Evolutionary conservation across 2,329 filamentous ascomycete species (phyloP), one percentile per base, ranked within the genome.

Genomic region (Claviceps africana): DNA sequence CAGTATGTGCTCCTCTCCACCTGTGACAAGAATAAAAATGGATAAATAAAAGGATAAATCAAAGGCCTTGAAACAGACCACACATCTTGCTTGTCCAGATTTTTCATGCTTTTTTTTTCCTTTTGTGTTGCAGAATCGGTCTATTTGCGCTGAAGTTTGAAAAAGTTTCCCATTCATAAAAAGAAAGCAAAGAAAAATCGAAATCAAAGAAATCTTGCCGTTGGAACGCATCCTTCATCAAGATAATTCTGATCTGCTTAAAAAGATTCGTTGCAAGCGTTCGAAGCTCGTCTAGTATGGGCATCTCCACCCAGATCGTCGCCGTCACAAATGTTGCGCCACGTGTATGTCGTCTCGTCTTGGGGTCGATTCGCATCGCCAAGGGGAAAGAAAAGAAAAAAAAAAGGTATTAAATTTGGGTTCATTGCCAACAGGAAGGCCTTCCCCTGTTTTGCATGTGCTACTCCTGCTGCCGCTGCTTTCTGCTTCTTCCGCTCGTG

Each of bases 101-200:
- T 46, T 31, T 19, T 30, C 6, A 4, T 42, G 8, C 6, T 22
- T 4, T n/a, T 3, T 30, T 33, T 50, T 21, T 10, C 46, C 25
- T 15, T 19, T 33, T 33, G 42, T 31, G 47, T 47, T 42, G 33
- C 48, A 35, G 28, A 47, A 47, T 52, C 43, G 33, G 22, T 54
- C 50, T 54, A 54, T 54, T 49, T 33, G 50, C 42, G 53, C 47
- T 50, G 30, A 30, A 31, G 40, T 50, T 50, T 25, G 35, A 43
- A n/a, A 22, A 52, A 47, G 46, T 30, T 15, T 25, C 52, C 31
- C 42, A 47, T 50, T 40, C 48, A 51, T 49, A 1, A 37, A 47
- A 15, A 3, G 25, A 25, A 25, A 25, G 25, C 25, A 25, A 25
- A 44, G 28, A 15, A 49, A 42, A 45, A n/a, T n/a, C n/a, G 42